Conservation (phyloP, 2,329 filamentous ascomycete genomes). For the Ilyonectria sp. region DNA sequence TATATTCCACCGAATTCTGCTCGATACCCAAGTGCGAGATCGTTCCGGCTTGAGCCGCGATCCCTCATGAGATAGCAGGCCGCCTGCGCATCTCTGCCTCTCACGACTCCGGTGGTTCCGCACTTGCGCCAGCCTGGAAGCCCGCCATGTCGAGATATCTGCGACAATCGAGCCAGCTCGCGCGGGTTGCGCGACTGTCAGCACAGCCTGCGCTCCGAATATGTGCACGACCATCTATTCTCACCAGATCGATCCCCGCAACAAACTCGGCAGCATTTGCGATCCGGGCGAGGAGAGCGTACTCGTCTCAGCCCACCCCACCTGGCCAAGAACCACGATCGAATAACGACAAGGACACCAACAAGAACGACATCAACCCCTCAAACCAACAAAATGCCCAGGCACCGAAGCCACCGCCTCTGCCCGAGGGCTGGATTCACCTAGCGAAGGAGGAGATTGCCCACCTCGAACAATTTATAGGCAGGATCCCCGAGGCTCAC, state of each 20-base stretch:
- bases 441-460: slow-evolving; percentile 63
- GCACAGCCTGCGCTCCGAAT: slow-evolving; percentile 67
- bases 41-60: slow-evolving; percentile 38
- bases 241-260: slow-evolving; percentile 50
- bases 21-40: slow-evolving; percentile 21
- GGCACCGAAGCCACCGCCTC: slow-evolving; percentile 50
- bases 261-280: slow-evolving; percentile 47
- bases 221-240: slow-evolving; percentile 55
- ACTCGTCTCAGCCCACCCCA: slow-evolving; percentile 57
- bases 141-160: slow-evolving; percentile 75
- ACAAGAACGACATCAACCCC: slow-evolving; percentile 37
- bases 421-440: slow-evolving; percentile 64
- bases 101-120: slow-evolving; percentile 54
- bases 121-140: slow-evolving; percentile 49
- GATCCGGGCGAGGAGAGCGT: slow-evolving; percentile 53
- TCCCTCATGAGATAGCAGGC: slow-evolving; percentile 53
- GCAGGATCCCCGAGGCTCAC: slow-evolving; percentile 75
- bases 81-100: slow-evolving; percentile 38
- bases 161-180: slow-evolving; percentile 76
- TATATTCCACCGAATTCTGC: slow-evolving; percentile 29
- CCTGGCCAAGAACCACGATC: slow-evolving; percentile 54
- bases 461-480: slow-evolving; percentile 72
- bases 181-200: slow-evolving; percentile 72
- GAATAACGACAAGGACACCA: slow-evolving; percentile 47
- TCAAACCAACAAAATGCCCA: slow-evolving; percentile 40